Conservation (phyloP, 306 rosid species). For the Benincasa hispida region DNA sequence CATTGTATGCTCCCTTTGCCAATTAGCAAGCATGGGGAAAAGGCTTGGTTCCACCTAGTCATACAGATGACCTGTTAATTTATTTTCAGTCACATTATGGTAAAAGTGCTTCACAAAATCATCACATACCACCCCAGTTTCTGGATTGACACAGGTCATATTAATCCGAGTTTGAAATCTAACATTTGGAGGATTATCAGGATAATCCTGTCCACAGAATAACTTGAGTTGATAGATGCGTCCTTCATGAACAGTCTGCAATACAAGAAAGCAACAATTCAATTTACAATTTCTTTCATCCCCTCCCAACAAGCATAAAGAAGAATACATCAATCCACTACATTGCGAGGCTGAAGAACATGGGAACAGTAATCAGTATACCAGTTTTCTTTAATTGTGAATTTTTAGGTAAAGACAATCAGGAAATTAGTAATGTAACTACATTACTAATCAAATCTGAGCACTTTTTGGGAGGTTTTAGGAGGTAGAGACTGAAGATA, state of each 20-base stretch:
- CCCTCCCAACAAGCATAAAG: background rate
- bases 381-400: background rate
- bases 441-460: background rate
- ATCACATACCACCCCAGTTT: constrained; percentile 72
- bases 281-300: background rate
- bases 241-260: constrained; percentile 94
- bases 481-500: background rate
- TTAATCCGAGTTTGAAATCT: constrained; percentile 87
- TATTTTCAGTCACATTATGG: constrained; percentile 12
- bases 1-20: constrained; percentile 89
- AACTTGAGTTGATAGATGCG: constrained; percentile 84
- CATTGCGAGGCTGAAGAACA: background rate
- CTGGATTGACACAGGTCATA: constrained; percentile 85
- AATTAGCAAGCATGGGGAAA: constrained; percentile 89
- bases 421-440: background rate
- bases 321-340: background rate
- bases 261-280: constrained; percentile 2
- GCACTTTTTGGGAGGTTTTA: background rate
- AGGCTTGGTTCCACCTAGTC: constrained; percentile 79
- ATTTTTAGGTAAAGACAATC: background rate
- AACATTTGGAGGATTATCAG: constrained; percentile 83
- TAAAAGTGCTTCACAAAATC: constrained; percentile 3
- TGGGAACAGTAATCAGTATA: background rate
- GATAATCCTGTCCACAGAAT: constrained; percentile 88
- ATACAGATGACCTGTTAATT: constrained; percentile 19